Evolutionary conservation across 2,329 filamentous ascomycete genomes (phyloP).

Genomic region (Aspergillus sp.): DNA sequence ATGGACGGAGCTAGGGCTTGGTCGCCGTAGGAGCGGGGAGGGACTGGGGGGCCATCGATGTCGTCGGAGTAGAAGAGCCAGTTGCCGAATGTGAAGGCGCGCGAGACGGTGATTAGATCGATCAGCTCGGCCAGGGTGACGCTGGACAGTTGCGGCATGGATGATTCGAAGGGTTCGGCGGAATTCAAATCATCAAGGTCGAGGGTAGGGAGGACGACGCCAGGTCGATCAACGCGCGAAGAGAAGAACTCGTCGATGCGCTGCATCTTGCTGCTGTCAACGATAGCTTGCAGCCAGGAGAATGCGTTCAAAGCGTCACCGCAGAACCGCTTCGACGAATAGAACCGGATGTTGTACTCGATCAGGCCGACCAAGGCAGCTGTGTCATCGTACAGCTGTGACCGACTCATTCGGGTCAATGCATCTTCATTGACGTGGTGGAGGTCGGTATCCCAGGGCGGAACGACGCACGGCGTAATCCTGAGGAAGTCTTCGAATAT

Average conservation of each 20-base stretch:
- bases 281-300: slow-evolving; percentile 35
- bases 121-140: slow-evolving; percentile 53
- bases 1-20: slow-evolving; percentile 54
- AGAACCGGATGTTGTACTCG: slow-evolving; percentile 35
- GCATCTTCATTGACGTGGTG: slow-evolving; percentile 20
- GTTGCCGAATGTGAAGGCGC: slow-evolving; percentile 52
- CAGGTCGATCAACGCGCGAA: slow-evolving; percentile 20
- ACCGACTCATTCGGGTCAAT: slow-evolving; percentile 25
- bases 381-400: slow-evolving; percentile 37
- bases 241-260: slow-evolving; percentile 39
- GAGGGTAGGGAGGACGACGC: slow-evolving; percentile 19
- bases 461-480: slow-evolving; percentile 30
- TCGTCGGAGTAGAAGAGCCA: slow-evolving; percentile 57
- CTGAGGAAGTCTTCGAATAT: slow-evolving; percentile 45
- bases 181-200: slow-evolving; percentile 20
- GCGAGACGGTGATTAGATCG: slow-evolving; percentile 51
- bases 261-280: slow-evolving; percentile 38
- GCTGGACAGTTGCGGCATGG: slow-evolving; percentile 46
- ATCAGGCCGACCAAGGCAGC: slow-evolving; percentile 36
- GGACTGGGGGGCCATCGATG: slow-evolving; percentile 57
- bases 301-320: slow-evolving; percentile 33
- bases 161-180: slow-evolving; percentile 27
- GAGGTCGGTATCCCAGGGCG: slow-evolving; percentile 34
- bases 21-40: slow-evolving; percentile 47
- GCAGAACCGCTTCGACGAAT: slow-evolving; percentile 26